These are phyloP conservation scores for Cladorrhinum sp. DNA, from an alignment of 2,329 filamentous ascomycete species.

Conservation along the genomic window DNA sequence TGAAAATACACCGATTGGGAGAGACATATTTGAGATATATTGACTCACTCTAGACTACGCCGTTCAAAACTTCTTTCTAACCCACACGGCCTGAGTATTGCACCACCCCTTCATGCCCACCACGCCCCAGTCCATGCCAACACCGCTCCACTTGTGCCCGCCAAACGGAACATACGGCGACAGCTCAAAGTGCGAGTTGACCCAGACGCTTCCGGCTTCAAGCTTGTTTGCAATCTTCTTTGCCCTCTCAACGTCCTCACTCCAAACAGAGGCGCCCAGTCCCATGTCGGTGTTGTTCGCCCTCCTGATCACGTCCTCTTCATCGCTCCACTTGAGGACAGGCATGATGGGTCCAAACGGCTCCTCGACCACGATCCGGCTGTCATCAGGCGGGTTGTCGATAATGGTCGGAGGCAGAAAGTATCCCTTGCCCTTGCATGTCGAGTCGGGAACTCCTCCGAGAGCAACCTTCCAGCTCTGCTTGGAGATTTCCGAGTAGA, in stretches of 20 bases:
- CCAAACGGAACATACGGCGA: conserved; percentile 42
- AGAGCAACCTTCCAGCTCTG: conserved; percentile 45
- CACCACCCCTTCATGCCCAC: conserved; percentile 33
- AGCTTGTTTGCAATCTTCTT: conserved; percentile 44
- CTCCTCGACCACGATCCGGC: conserved; percentile 54
- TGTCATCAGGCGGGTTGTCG: conserved; percentile 55
- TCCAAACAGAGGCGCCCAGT: conserved; percentile 50
- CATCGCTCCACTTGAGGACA: conserved; percentile 42
- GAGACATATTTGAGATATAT: too few relatives aligned
- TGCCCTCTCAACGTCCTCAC: conserved; percentile 45
- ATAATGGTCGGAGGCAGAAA: conserved; percentile 58
- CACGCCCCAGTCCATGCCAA: conserved; percentile 45
- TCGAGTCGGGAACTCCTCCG: conserved; percentile 36
- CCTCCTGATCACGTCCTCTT: conserved; percentile 44
- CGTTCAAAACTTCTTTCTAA: conserved; percentile 7
- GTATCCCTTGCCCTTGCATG: conserved; percentile 44
- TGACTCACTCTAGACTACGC: too few relatives aligned
- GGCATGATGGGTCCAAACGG: conserved; percentile 44
- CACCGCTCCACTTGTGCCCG: conserved; percentile 49
- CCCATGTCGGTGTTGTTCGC: conserved; percentile 49
- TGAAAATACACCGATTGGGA: too few relatives aligned
- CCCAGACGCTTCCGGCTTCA: conserved; percentile 54
- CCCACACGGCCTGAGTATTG: conserved; percentile 8
- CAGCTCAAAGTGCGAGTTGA: conserved; percentile 48
- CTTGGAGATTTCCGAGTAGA: conserved; percentile 48